A percentile compares a stretch with the other conserved stretches of the same genome.
Evolutionary conservation across 495 filamentous ascomycete species (phyloP).

Genomic region (Penicillium samsonianum): DNA sequence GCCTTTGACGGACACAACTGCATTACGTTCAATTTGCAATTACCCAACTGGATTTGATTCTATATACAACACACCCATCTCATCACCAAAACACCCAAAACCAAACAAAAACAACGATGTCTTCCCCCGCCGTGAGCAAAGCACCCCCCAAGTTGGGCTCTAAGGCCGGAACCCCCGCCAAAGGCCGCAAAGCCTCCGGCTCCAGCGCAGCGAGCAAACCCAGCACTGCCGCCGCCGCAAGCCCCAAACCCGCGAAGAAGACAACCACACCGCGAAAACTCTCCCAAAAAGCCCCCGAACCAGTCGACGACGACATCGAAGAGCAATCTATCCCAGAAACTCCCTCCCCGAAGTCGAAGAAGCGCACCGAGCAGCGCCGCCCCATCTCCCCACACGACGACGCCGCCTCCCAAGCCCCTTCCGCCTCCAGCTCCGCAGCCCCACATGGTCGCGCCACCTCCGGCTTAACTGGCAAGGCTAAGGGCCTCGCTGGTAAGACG

Average conservation of each 20-base stretch:
- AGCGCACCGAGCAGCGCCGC: conserved; percentile 38
- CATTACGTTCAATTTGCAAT: not conserved
- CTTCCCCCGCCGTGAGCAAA: conserved; percentile 27
- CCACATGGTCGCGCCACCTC: conserved; percentile 25
- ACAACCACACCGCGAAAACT: conserved; percentile 25
- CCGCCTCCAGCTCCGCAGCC: conserved; percentile 30
- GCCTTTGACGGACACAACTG: not conserved
- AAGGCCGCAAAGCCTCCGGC: conserved; percentile 49
- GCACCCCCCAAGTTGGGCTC: conserved; percentile 30
- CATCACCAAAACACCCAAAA: not conserved
- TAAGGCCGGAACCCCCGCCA: conserved; percentile 47
- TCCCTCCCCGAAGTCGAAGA: conserved; percentile 37
- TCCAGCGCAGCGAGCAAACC: conserved; percentile 39
- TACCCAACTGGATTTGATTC: not conserved
- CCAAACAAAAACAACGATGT: conserved; percentile 19
- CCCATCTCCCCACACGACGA: conserved; percentile 30
- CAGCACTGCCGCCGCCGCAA: conserved; percentile 25
- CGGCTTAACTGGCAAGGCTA: conserved; percentile 22
- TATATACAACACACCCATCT: not conserved
- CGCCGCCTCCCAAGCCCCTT: conserved; percentile 26
- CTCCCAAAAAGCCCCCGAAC: conserved; percentile 28
- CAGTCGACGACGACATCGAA: conserved; percentile 27
- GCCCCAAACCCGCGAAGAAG: conserved; percentile 32
- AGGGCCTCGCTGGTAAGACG: conserved; percentile 22
- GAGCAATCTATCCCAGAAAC: conserved; percentile 27